These are phyloP conservation scores for Dendrobium catenatum DNA, from an alignment of 106 monocot species.

Conservation along the genomic window DNA sequence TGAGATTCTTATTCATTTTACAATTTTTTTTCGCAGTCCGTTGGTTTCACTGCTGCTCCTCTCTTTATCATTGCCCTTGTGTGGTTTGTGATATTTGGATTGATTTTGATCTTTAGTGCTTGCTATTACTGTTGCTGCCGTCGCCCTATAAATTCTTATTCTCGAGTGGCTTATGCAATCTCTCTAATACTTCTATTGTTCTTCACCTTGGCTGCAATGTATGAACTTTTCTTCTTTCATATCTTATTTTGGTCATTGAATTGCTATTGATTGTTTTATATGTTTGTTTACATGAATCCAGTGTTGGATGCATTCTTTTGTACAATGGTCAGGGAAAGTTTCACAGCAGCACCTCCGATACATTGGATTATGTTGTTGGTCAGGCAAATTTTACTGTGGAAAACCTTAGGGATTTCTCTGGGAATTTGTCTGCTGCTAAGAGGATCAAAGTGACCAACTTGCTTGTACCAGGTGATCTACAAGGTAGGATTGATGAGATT, in stretches of 20 bases:
- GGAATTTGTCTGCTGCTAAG: conserved; percentile 51
- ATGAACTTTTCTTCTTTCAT: neutral
- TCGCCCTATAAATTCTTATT: conserved; percentile 35
- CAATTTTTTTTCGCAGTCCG: conserved; percentile 40
- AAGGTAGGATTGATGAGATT: conserved; percentile 42
- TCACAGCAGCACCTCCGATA: conserved; percentile 49
- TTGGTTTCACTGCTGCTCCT: conserved; percentile 57
- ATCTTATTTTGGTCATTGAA: neutral
- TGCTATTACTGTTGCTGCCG: conserved; percentile 55
- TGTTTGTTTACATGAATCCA: conserved; percentile 11
- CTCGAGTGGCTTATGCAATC: conserved; percentile 30
- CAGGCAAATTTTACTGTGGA: conserved; percentile 62
- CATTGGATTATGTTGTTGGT: conserved; percentile 57
- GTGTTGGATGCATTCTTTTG: conserved; percentile 55
- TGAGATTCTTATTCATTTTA: neutral
- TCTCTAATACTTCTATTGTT: conserved; percentile 40
- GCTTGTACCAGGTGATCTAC: conserved; percentile 42
- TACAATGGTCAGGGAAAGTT: conserved; percentile 64
- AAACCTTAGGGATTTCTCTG: conserved; percentile 59
- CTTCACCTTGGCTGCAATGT: conserved; percentile 43
- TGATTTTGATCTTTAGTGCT: conserved; percentile 33
- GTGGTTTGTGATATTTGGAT: conserved; percentile 71
- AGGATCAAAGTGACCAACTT: conserved; percentile 37
- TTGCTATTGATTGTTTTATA: neutral
- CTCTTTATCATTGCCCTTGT: conserved; percentile 33